phyloP scores from a whole-genome alignment of 768 basidiomycete genomes.

The Russula dissimulans region DNA sequence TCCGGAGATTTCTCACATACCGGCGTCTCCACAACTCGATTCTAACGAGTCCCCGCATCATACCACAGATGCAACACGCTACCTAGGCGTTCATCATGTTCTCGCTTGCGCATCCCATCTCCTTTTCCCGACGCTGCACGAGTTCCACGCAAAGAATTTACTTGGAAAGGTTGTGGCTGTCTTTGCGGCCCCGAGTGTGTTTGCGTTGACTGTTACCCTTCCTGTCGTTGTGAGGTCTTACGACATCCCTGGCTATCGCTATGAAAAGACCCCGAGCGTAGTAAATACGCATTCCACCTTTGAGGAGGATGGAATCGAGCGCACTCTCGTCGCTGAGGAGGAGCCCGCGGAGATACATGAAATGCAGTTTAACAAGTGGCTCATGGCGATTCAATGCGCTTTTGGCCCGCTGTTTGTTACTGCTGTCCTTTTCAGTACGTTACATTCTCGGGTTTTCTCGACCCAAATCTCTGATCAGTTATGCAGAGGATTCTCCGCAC shows the following conservation, averaged over 20 bases:
- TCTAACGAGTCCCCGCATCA: constrained; percentile 40
- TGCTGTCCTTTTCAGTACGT: constrained; percentile 68
- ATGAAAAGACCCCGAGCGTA: constrained; percentile 33
- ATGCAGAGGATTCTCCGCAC: constrained; percentile 37
- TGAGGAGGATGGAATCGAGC: constrained; percentile 67
- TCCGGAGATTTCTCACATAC: constrained; percentile 51
- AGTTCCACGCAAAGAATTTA: constrained; percentile 60
- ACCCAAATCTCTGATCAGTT: background rate
- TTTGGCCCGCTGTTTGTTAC: constrained; percentile 75
- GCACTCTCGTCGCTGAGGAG: constrained; percentile 63
- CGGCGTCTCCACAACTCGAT: constrained; percentile 38
- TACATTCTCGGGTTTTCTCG: background rate
- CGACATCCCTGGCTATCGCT: constrained; percentile 23
- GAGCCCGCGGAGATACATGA: constrained; percentile 63
- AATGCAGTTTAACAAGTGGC: constrained; percentile 64
- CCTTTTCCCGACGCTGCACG: constrained; percentile 79
- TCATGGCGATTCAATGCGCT: constrained; percentile 77
- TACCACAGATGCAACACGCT: constrained; percentile 32
- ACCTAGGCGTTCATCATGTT: constrained; percentile 30
- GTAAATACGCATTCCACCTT: constrained; percentile 53
- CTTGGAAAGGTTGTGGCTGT: constrained; percentile 64
- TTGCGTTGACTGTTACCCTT: constrained; percentile 78
- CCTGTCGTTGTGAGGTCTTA: constrained; percentile 77
- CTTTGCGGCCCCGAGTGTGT: constrained; percentile 79
- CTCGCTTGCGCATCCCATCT: constrained; percentile 43